phyloP scores from a whole-genome alignment of 192 early-diverging fungal genomes.

The Coemansia guatemalensis region DNA sequence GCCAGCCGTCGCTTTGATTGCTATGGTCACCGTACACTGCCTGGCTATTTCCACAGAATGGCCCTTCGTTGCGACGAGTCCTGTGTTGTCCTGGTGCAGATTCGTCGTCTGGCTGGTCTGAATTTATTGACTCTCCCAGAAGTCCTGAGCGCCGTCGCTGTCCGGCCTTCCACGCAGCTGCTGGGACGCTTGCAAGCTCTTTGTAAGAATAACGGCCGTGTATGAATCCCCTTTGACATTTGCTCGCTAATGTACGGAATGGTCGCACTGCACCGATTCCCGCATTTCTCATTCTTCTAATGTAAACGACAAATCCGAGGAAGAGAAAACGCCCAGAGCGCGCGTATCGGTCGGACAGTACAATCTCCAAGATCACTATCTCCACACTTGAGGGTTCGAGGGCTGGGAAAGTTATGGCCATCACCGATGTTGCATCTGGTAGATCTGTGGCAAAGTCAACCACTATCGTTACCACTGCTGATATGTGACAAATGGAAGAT shows the following conservation, averaged over 20 bases:
- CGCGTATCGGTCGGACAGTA: not conserved
- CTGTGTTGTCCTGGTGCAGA: not conserved
- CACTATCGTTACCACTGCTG: not conserved
- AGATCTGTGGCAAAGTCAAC: not conserved
- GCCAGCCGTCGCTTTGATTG: not conserved
- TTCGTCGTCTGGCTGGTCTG: not conserved
- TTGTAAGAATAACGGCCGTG: conserved; percentile 1
- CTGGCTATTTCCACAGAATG: conserved; percentile 19
- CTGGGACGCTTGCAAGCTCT: conserved; percentile 20
- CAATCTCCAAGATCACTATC: not conserved
- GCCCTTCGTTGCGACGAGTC: conserved; percentile 4
- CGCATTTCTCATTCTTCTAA: not conserved
- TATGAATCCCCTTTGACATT: not conserved
- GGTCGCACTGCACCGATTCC: not conserved
- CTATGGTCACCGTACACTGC: conserved; percentile 3
- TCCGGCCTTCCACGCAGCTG: conserved; percentile 23
- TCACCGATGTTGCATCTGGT: not conserved
- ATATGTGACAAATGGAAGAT: not conserved
- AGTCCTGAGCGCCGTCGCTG: not conserved
- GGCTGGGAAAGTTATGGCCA: not conserved
- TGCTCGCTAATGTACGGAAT: not conserved
- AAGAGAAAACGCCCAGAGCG: not conserved
- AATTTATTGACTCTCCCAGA: not conserved
- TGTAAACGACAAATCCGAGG: not conserved
- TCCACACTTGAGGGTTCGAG: not conserved